Evolutionary conservation across 495 filamentous ascomycete genomes (phyloP), one percentile per base, ranked within the genome.

Genomic region (Daldinia loculata): DNA sequence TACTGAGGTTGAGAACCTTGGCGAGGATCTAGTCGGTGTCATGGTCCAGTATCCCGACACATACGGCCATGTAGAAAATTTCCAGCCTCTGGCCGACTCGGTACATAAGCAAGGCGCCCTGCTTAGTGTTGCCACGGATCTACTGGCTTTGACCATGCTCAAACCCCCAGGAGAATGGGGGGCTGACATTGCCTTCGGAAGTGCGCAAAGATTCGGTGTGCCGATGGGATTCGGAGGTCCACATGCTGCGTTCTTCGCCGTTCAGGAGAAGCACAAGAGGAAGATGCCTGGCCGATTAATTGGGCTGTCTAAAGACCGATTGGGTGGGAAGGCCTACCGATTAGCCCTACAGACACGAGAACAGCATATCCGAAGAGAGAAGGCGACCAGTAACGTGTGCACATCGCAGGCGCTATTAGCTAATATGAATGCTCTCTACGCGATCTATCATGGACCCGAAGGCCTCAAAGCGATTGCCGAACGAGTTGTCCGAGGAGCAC

Each of bases 361-460:
- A 81, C 95, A 99, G 80, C 95, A 99, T 77, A 99, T 99, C 78
- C 87, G 95, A 72, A 88, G 95, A 74, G 95, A 99, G 80, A 99
- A 99, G 86, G 95, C 95, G 2, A 99, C 95, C 6, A 97, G 94
- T 84, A 99, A 99, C 79, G 97, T 99, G 65, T 99, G 95, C 81
- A 99, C 95, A 22, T 95, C 95, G 6, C 95, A 99, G 78, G 95
- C 95, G 8, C 80, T 99, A 17, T 85, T 98, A 34, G 95, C 95
- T 19, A 99, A 99, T 79, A 98, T 98, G 93, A 96, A 89, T 72
- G 93, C 95, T 56, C 92, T 99, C 81, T 99, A 98, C 79, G 95
- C 94, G n/a, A 87, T 98, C 39, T 99, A 98, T 77, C 95, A 99
- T 76, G 95, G 95, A 2, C 95, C 95, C 2, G 74, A 87, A 36